Conservation (phyloP, 208 protist species). For the Trypanosoma grayi region DNA sequence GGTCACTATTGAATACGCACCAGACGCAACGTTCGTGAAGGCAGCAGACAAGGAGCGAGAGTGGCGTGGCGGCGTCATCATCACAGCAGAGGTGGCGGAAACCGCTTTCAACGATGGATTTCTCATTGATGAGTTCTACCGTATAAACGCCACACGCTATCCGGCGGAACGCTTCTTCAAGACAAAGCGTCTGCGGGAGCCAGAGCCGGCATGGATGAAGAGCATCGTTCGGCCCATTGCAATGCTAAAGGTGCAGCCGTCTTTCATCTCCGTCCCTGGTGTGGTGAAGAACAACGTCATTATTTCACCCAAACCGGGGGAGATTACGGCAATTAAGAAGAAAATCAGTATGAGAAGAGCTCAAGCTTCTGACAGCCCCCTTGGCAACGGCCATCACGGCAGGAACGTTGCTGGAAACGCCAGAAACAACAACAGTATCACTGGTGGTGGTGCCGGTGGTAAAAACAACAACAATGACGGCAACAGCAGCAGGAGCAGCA, state of each 20-base stretch:
- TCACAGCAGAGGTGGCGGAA: conserved; percentile 64
- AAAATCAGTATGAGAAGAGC: background rate
- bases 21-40: conserved; percentile 34
- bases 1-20: conserved; percentile 77
- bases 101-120: conserved; percentile 85
- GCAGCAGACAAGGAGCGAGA: conserved; percentile 41
- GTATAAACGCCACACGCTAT: conserved; percentile 55
- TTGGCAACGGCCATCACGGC: background rate
- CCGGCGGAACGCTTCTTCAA: conserved; percentile 42
- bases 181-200: background rate
- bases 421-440: no score
- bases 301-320: conserved; percentile 31
- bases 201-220: conserved; percentile 24
- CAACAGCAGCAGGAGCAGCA: background rate
- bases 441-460: no score
- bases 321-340: conserved; percentile 18
- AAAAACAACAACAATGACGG: background rate
- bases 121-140: conserved; percentile 90
- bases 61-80: conserved; percentile 80
- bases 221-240: conserved; percentile 45
- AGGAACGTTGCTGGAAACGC: background rate
- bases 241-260: conserved; percentile 53
- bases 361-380: background rate
- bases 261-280: conserved; percentile 53
- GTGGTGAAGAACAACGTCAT: conserved; percentile 57